phyloP scores from a whole-genome alignment of 257 asterid genomes.

The Orobanche coerulescens region DNA sequence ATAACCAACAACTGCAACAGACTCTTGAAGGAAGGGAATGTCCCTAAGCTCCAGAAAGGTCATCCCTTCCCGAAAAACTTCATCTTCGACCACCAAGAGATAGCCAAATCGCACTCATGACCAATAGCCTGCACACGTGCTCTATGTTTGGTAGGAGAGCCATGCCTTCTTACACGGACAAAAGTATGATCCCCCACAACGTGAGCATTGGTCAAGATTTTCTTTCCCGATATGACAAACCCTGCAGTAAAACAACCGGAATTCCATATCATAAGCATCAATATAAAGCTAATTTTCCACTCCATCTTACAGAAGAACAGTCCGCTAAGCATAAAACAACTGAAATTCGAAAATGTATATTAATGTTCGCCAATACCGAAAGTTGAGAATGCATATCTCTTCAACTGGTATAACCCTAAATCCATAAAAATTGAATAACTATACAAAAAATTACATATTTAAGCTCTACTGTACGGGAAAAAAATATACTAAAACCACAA shows the following conservation, averaged over 20 bases:
- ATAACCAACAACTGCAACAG: slow-evolving; percentile 95
- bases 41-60: slow-evolving; percentile 75
- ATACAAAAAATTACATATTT: too few species aligned
- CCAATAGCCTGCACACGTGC: slow-evolving; percentile 88
- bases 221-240: slow-evolving; percentile 68
- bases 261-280: slow-evolving; percentile 7
- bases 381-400: too few species aligned
- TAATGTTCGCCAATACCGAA: too few species aligned
- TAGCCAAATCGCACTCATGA: slow-evolving; percentile 96
- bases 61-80: slow-evolving; percentile 91
- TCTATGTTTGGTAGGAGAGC: slow-evolving; percentile 79
- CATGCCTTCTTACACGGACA: slow-evolving; percentile 92
- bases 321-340: too few species aligned
- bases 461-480: too few species aligned
- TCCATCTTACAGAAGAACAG: too few species aligned
- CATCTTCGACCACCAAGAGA: slow-evolving; percentile 67
- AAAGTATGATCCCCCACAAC: slow-evolving; percentile 97
- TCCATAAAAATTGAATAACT: too few species aligned
- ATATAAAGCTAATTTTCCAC: too few species aligned
- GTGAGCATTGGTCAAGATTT: slow-evolving; percentile 92
- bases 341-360: too few species aligned
- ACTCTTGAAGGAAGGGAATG: slow-evolving; percentile 92
- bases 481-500: too few species aligned
- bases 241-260: slow-evolving; percentile 36
- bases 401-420: too few species aligned